Base-by-base conservation (phyloP, 352 stramenopile species). In the Nothophytophthora sp. region DNA sequence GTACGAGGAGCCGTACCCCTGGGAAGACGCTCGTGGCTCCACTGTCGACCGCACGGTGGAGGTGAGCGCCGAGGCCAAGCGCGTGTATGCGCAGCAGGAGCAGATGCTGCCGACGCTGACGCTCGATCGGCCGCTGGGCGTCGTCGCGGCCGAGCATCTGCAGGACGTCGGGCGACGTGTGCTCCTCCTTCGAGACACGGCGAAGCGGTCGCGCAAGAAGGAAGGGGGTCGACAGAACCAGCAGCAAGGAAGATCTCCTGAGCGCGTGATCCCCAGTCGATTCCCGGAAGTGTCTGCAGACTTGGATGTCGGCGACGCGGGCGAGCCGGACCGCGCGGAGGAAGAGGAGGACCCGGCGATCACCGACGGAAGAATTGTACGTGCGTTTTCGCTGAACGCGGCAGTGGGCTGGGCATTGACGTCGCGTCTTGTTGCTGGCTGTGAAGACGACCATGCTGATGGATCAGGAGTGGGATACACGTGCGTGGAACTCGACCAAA, bases 401-500 rank as follows among this genome's bases (percentile, higher is more conserved):
- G n/a, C n/a, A n/a, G 13, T 34, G 40, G 11, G 4, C 20, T 15
- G 44, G 18, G 0, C 22, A 34, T 43, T 53, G 22, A 27, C 50
- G 3, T 42, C 51, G 16, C 1, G n/a, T 16, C 22, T 22, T 13
- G 15, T 41, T 29, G 28, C 50, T 41, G 19, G 13, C 13, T 47
- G 9, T 49, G 0, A 48, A 93, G 83, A 68, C 81, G 34, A 80
- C 55, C 8, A 89, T 93, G 73, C 59, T 89, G 4, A 76, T 91
- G 72, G 81, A 88, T 19, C 74, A 91, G 43, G 80, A 93, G 74
- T 93, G 83, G 80, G 80, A 91, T 53, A 91, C 80, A 0, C 73
- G 72, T 8, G 56, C 50, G 15, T 93, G 80, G 80, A 91, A 87
- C 28, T 40, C 28, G 1, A 56, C 60, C 15, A 91, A 90, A 38